phyloP scores from a whole-genome alignment of 2,329 filamentous ascomycete genomes.

The Waltergamsia citrina region DNA sequence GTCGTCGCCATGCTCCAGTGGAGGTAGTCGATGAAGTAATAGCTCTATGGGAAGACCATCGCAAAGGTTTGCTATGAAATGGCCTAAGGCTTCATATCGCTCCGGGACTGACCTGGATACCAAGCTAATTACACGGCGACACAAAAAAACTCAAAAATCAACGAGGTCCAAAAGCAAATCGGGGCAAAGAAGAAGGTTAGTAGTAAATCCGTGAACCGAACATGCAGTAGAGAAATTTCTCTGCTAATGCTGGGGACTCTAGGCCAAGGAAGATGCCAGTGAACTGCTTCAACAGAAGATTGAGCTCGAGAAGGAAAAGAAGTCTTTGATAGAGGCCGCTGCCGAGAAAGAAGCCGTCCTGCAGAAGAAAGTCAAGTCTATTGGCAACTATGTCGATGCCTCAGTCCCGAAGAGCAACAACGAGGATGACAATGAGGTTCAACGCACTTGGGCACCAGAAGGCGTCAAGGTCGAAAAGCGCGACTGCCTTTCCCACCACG shows the following conservation, averaged over 20 bases:
- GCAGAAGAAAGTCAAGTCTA: conserved; percentile 68
- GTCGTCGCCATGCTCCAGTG: conserved; percentile 68
- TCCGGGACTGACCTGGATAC: conserved; percentile 1
- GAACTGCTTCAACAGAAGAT: conserved; percentile 72
- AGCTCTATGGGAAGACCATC: conserved; percentile 74
- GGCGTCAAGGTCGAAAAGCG: conserved; percentile 66
- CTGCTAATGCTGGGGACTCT: conserved; percentile 1
- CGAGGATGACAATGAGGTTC: conserved; percentile 77
- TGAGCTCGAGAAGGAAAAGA: conserved; percentile 73
- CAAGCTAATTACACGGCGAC: conserved; percentile 62
- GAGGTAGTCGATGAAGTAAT: conserved; percentile 89
- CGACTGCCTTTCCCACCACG: conserved; percentile 81
- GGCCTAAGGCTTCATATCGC: neutral
- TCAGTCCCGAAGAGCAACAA: conserved; percentile 76
- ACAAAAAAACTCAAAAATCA: conserved; percentile 77
- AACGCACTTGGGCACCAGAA: conserved; percentile 74
- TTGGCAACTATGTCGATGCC: conserved; percentile 69
- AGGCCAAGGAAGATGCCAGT: conserved; percentile 79
- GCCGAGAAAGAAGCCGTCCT: conserved; percentile 65
- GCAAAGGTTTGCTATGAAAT: conserved; percentile 52
- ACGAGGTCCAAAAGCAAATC: conserved; percentile 83
- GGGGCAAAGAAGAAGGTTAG: conserved; percentile 87
- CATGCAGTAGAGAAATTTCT: neutral
- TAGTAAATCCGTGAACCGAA: too few species aligned
- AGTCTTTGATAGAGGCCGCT: conserved; percentile 64